These are phyloP conservation scores for Entomortierella chlamydospora DNA, from an alignment of 192 early-diverging fungal species.

Conservation along the genomic window DNA sequence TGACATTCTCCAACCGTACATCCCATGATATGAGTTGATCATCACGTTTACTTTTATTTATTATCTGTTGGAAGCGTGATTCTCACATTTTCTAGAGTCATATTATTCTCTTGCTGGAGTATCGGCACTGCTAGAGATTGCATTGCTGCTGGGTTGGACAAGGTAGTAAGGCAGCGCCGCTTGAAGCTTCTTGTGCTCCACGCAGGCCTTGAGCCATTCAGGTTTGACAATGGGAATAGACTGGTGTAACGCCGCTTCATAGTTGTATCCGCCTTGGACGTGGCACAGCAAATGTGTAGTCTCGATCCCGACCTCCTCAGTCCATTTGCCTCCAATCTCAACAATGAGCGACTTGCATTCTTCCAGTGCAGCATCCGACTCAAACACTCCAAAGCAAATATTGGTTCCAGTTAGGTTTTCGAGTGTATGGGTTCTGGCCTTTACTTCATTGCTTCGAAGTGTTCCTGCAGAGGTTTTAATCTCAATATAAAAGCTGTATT, in stretches of 20 bases:
- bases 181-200: slow-evolving; percentile 91
- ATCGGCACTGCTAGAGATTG: slow-evolving; percentile 38
- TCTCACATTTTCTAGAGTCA: background rate
- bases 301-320: slow-evolving; percentile 84
- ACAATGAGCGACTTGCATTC: slow-evolving; percentile 80
- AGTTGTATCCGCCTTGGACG: slow-evolving; percentile 85
- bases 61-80: background rate
- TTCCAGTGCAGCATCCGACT: slow-evolving; percentile 65
- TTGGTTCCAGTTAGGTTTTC: slow-evolving; percentile 98
- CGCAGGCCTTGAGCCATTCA: slow-evolving; percentile 95
- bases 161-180: slow-evolving; percentile 70
- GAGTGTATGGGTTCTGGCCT: slow-evolving; percentile 87
- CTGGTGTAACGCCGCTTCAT: slow-evolving; percentile 86
- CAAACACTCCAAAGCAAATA: slow-evolving; percentile 94
- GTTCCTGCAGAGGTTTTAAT: slow-evolving; percentile 93
- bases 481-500: slow-evolving; percentile 91
- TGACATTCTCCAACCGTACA: no score
- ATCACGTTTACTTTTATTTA: no score
- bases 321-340: slow-evolving; percentile 90
- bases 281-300: slow-evolving; percentile 95
- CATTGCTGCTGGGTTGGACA: slow-evolving; percentile 51
- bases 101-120: slow-evolving; percentile 4
- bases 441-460: slow-evolving; percentile 81
- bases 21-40: no score
- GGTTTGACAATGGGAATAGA: slow-evolving; percentile 97